Conservation (phyloP, 2,329 filamentous ascomycete genomes). For the Cercospora canescens region DNA sequence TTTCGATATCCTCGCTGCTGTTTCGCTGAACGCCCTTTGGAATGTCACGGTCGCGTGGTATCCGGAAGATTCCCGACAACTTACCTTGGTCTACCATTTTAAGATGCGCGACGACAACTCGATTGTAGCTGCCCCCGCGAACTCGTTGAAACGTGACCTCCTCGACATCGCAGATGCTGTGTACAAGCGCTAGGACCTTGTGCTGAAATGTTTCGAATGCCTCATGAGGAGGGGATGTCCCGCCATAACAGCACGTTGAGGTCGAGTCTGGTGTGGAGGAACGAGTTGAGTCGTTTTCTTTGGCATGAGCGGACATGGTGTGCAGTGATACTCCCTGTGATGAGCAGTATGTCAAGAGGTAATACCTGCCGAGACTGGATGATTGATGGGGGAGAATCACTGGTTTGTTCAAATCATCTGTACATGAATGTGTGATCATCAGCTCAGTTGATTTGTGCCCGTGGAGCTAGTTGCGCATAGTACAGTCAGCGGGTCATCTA, state of each 20-base stretch:
- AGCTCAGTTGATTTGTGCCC: background rate
- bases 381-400: no score
- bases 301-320: background rate
- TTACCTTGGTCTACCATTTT: background rate
- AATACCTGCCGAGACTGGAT: background rate
- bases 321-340: background rate
- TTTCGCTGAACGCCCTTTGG: background rate
- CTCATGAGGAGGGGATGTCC: background rate
- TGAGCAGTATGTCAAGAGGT: background rate
- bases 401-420: no score
- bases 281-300: background rate
- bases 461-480: no score
- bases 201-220: background rate
- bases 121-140: background rate
- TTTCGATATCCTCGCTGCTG: background rate
- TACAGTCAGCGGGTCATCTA: background rate
- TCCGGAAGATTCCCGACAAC: background rate
- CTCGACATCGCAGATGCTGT: background rate
- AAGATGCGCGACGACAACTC: background rate
- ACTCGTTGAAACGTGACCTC: background rate
- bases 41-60: background rate
- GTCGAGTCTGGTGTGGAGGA: background rate
- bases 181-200: background rate
- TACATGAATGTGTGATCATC: background rate
- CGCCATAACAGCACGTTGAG: background rate